Base-by-base conservation (phyloP, 2,329 filamentous ascomycete species). In the Aspergillus caelatus region DNA sequence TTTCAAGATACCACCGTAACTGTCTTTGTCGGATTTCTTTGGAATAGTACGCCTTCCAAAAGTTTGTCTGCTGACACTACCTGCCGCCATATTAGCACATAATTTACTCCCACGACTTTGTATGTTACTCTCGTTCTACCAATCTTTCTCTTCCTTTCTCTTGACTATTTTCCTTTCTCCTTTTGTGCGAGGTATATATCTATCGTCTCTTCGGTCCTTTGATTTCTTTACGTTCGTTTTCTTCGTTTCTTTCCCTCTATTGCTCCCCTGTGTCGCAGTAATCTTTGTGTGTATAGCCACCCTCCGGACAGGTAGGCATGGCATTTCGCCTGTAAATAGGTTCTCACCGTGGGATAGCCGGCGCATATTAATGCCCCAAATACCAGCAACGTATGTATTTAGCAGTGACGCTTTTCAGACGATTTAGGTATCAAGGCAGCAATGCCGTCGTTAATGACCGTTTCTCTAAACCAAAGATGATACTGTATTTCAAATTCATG, bases 261-360 rank as follows among this genome's bases (percentile, higher is more conserved):
- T 68, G 68, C 66, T 70, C 19, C 52, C 39, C 30, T 36, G 36
- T 34, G 48, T 60, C 28, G 23, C 39, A 36, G 45, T 54, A 36
- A 54, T 57, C 52, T 41, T 56, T 59, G 28, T 43, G 57, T 43
- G 57, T 60, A 21, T 50, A 52, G 60, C 32, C 30, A 52, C 54
- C 36, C 41, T 50, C 48, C 48, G 55, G 58, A 58, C 60, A 43
- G 57, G 46, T 57, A 60, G 56, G 60, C 34, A 54, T 57, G 54
- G 58, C 60, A 57, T 55, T 50, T 62, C 53, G 57, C 60, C 56
- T 68, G 67, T 68, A 67, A 65, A 68, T 68, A 68, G 57, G 23
- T 43, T 66, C 28, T 28, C 58, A 32, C 43, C 19, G 56, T 48
- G 46, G 41, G 28, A 46, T 60, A 45, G 19, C 55, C 30, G 16